Evolutionary conservation across 768 basidiomycete genomes (phyloP), one percentile per base, ranked within the genome.

Genomic region (Termitomyces sp.): DNA sequence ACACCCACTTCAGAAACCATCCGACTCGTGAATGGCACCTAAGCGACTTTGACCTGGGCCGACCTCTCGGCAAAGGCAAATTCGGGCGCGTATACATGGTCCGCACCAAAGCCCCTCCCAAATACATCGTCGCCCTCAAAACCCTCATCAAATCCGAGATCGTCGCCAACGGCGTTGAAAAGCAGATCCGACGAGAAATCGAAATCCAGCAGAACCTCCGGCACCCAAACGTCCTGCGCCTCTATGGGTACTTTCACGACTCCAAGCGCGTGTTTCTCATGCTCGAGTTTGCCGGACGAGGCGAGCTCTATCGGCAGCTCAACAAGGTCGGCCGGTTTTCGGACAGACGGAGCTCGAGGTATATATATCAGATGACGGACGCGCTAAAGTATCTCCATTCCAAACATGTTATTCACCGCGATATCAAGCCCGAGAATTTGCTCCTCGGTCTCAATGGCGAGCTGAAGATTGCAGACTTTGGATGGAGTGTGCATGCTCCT

Each of bases 11-110:
- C 55, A 90, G 89, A 53, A 78, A 76, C 58, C 80, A 76, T 43
- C 92, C 89, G 16, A 93, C 92, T 0, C 84, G 86, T 16, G 91
- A 93, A 65, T 94, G 95, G 89, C 85, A 82, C 27, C 77, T 98
- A 1, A 82, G 83, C 57, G 81, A 86, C 54, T 97, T 99, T 65
- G 93, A 97, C 61, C 94, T 98, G 63, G 96, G 97, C 11, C 85
- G 94, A 5, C 94, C 95, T 2, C 81, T 99, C 1, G 97, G 96
- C 21, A 98, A 98, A 71, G 97, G 97, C 50, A 98, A 98, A 75
- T 99, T 98, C 63, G 97, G 96, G 1, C 89, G 93, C 2, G 97
- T 99, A 14, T 98, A 99, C 79, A 95, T 98, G 88, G 93, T 96
- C 37, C 85, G 95, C 53, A 98, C 96, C 23, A 96, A 95, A 69